Conservation (phyloP, 2,329 filamentous ascomycete genomes). For the Ramularia collo-cygni region DNA sequence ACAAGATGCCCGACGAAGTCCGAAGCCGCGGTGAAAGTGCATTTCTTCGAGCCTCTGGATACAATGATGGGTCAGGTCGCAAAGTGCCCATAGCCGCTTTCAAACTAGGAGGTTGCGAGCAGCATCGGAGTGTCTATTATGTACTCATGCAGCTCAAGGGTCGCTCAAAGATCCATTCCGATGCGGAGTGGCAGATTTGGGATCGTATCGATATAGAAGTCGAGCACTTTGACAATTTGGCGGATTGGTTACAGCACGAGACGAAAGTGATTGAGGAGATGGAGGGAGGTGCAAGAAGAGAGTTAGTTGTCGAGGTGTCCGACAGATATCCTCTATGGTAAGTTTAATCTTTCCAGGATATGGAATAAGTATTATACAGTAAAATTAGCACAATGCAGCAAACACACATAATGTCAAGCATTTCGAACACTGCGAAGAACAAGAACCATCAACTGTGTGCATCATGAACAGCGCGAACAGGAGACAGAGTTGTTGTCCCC, state of each 20-base stretch:
- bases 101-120: background rate
- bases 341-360: too few relatives aligned
- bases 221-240: background rate
- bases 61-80: background rate
- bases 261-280: background rate
- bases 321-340: too few relatives aligned
- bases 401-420: too few relatives aligned
- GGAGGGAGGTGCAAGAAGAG: background rate
- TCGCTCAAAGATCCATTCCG: background rate
- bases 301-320: too few relatives aligned
- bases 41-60: too few relatives aligned
- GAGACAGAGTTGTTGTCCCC: too few relatives aligned
- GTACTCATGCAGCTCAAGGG: background rate
- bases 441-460: too few relatives aligned
- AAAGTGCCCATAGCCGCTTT: slow-evolving; percentile 1
- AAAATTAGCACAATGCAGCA: too few relatives aligned
- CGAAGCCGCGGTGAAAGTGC: too few relatives aligned
- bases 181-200: slow-evolving; percentile 2
- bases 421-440: too few relatives aligned
- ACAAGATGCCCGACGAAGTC: slow-evolving; percentile 1
- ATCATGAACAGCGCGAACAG: too few relatives aligned
- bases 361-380: too few relatives aligned
- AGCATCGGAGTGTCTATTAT: slow-evolving; percentile 2
- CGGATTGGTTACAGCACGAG: background rate
- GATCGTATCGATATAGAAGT: background rate